A percentile compares a stretch with the other conserved stretches of the same genome.
phyloP scores from a whole-genome alignment of 2,329 filamentous ascomycete genomes.

The Pseudogymnoascus sp. region DNA sequence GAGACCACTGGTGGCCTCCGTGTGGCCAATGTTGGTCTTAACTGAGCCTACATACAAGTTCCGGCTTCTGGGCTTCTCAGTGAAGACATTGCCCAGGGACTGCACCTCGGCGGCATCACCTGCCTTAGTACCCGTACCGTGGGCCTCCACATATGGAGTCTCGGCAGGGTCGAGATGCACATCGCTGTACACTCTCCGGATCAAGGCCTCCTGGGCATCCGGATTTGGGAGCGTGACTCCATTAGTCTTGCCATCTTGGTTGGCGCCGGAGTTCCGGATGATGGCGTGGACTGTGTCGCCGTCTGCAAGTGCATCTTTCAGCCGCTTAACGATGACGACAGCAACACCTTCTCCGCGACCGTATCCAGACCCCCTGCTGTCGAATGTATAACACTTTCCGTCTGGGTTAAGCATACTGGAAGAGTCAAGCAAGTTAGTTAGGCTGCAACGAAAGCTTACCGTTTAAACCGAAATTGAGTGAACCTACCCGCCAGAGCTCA shows the following conservation, averaged over 20 bases:
- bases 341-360: conserved; percentile 39
- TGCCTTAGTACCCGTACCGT: neutral
- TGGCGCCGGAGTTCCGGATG: conserved; percentile 35
- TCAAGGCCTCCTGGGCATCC: conserved; percentile 30
- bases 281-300: conserved; percentile 37
- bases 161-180: conserved; percentile 16
- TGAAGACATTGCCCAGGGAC: conserved; percentile 17
- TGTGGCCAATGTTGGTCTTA: conserved; percentile 26
- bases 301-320: conserved; percentile 35
- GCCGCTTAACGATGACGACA: conserved; percentile 35
- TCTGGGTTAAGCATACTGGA: conserved; percentile 14
- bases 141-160: neutral
- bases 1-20: conserved; percentile 20
- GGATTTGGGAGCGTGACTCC: conserved; percentile 38
- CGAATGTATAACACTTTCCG: conserved; percentile 30
- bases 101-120: conserved; percentile 16
- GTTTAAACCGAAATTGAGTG: neutral
- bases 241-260: conserved; percentile 38
- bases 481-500: neutral
- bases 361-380: conserved; percentile 38
- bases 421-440: neutral
- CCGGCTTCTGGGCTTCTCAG: conserved; percentile 12
- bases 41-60: conserved; percentile 16
- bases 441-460: neutral
- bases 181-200: conserved; percentile 26